Percentiles rank a stretch among this genome's conserved stretches.
phyloP scores from a whole-genome alignment of 1,284 basidiomycete genomes.

The Xerocomus nothofagi region DNA sequence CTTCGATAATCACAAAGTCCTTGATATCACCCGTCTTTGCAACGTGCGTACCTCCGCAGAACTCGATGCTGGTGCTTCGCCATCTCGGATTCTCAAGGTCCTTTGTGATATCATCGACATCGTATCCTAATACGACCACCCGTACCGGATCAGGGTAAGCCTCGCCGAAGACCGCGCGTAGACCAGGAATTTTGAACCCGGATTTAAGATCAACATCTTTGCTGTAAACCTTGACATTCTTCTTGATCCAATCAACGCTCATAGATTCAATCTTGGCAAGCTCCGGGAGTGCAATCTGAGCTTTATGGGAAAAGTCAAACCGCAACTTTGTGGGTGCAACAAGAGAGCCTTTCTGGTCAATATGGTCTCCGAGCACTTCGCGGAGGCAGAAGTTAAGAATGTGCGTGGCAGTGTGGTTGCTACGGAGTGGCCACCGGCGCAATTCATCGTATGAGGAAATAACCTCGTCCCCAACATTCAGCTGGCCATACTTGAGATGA shows the following conservation, averaged over 20 bases:
- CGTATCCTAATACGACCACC: constrained; percentile 88
- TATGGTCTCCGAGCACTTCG: constrained; percentile 93
- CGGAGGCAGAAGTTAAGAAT: constrained; percentile 95
- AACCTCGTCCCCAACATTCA: constrained; percentile 70
- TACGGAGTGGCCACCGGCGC: constrained; percentile 92
- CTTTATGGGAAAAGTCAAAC: constrained; percentile 98
- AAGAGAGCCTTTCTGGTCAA: constrained; percentile 97
- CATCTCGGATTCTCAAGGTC: constrained; percentile 91
- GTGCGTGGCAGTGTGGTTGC: constrained; percentile 98
- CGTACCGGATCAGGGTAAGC: constrained; percentile 97
- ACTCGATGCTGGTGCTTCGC: constrained; percentile 90
- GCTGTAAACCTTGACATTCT: constrained; percentile 86
- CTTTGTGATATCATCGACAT: constrained; percentile 81
- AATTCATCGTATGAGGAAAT: constrained; percentile 82
- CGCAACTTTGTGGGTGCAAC: constrained; percentile 95
- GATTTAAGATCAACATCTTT: constrained; percentile 83
- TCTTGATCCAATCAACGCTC: constrained; percentile 87
- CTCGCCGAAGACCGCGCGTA: constrained; percentile 97
- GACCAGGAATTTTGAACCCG: constrained; percentile 87
- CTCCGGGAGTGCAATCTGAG: constrained; percentile 75
- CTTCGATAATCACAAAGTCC: constrained; percentile 92
- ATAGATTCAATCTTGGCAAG: constrained; percentile 83
- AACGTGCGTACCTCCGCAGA: constrained; percentile 98
- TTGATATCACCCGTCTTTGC: constrained; percentile 95
- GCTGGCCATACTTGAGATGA: constrained; percentile 73